Percentiles rank a stretch among this genome's conserved stretches.
Conservation (phyloP, 805 yeast species). For the Metschnikowia kunwiensis region DNA sequence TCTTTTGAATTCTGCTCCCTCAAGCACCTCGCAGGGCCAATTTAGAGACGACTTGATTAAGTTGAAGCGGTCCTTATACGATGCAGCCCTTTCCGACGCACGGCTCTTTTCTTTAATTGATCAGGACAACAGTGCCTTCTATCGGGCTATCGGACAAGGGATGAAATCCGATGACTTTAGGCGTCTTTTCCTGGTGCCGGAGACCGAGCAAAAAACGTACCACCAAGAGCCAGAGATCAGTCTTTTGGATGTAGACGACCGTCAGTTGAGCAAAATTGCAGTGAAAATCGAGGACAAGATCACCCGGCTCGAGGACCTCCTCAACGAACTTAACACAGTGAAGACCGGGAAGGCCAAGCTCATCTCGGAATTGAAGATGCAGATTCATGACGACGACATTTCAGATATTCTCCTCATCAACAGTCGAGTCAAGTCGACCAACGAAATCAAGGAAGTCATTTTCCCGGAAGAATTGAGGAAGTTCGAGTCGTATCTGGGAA, state of each 20-base stretch:
- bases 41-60: conserved; percentile 54
- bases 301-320: conserved; percentile 49
- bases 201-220: conserved; percentile 3
- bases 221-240: conserved; percentile 38
- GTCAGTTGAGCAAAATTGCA: conserved; percentile 18
- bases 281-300: conserved; percentile 37
- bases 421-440: conserved; percentile 50
- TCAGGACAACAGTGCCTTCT: conserved; percentile 24
- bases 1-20: conserved; percentile 8
- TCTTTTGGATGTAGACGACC: conserved; percentile 68
- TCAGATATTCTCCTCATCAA: conserved; percentile 70
- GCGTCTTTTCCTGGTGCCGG: conserved; percentile 22
- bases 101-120: conserved; percentile 49
- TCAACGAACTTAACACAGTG: conserved; percentile 59
- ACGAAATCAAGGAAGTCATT: conserved; percentile 51
- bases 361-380: conserved; percentile 61
- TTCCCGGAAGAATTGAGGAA: conserved; percentile 75
- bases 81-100: conserved; percentile 60
- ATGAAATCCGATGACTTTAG: conserved; percentile 39
- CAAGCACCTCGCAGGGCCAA: conserved; percentile 7
- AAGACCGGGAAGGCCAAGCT: conserved; percentile 62
- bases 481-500: conserved; percentile 63
- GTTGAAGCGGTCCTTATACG: conserved; percentile 56
- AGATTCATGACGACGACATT: conserved; percentile 79
- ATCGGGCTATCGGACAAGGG: conserved; percentile 37